phyloP scores from a whole-genome alignment of 768 basidiomycete species.

The Butyriboletus loyo region DNA sequence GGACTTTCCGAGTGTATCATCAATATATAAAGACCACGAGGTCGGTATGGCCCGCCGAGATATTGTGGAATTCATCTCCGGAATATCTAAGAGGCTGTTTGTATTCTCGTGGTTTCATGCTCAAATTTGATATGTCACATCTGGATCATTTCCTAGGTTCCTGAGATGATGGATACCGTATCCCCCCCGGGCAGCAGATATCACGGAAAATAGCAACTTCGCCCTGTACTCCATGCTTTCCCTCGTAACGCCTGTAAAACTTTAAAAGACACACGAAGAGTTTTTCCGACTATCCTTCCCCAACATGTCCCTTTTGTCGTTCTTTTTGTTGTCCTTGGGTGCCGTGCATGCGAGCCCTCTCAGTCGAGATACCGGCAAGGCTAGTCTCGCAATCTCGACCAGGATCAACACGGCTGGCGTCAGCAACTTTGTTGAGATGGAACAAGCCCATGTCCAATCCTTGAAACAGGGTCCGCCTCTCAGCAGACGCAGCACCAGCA shows the following conservation, averaged over 20 bases:
- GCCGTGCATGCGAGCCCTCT: slow-evolving; percentile 10
- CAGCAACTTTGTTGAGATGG: slow-evolving; percentile 12
- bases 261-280: neutral
- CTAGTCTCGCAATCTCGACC: slow-evolving; percentile 11
- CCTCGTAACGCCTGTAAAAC: neutral
- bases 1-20: neutral
- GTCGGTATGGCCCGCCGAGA: neutral
- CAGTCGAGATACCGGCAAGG: slow-evolving; percentile 7
- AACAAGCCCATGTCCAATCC: slow-evolving; percentile 16
- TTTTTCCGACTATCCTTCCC: neutral
- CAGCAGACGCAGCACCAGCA: neutral
- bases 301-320: slow-evolving; percentile 1
- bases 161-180: neutral
- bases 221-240: neutral
- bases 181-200: no score
- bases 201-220: neutral
- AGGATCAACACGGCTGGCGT: slow-evolving; percentile 10
- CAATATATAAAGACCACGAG: neutral
- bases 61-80: neutral
- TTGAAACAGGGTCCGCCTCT: neutral
- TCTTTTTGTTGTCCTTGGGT: slow-evolving; percentile 8
- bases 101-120: neutral
- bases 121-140: neutral
- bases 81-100: neutral
- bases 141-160: neutral